Base-by-base conservation (phyloP, 1,284 basidiomycete species). In the Rhodofomes roseus region DNA sequence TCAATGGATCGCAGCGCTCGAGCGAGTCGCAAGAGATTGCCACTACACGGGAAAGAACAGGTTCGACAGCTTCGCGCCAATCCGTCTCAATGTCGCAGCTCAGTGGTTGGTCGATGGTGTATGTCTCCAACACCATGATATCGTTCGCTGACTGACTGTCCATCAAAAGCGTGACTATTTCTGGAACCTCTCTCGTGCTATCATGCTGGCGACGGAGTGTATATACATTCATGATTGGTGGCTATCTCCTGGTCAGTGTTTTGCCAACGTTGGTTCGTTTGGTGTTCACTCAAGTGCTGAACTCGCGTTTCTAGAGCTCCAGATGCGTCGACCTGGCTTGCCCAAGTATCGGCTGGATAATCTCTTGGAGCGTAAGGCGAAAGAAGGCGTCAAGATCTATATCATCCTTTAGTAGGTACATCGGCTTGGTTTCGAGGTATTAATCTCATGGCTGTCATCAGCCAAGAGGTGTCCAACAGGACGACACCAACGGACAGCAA, bases 41-140 rank as follows among this genome's bases (percentile, higher is more conserved):
- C 86, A 90, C 62, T 99, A 93, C 79, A 87, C 86, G 1, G 85
- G 89, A 20, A 81, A 80, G 44, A 96, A 98, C 72, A 79, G 95
- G 25, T 98, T 98, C 72, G 93, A 90, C 62, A 96, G 93, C 66
- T 99, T 97, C 74, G 91, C 96, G 2, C 97, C 97, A 0, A 92
- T 98, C 60, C 84, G 96, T 18, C 75, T 93, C 68, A 96, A 98
- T 68, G 96, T 96, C 2, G 90, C 93, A 39, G 93, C 95, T 0
- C 96, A 98, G 69, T 99, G 97, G 97, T 86, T 99, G 3, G 95
- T 98, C n/a, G 97, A 99, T 75, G 97, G 96, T 7, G 92, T 94
- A 64, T 16, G 20, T 53, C 18, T n/a, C 1, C 4, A 9, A 11
- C 29, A 23, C 51, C n/a, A 14, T 25, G 2, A 9, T 12, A 9